Evolutionary conservation across 345 rosid genomes (phyloP).

Genomic region (thale cress (Arabidopsis thaliana)): DNA sequence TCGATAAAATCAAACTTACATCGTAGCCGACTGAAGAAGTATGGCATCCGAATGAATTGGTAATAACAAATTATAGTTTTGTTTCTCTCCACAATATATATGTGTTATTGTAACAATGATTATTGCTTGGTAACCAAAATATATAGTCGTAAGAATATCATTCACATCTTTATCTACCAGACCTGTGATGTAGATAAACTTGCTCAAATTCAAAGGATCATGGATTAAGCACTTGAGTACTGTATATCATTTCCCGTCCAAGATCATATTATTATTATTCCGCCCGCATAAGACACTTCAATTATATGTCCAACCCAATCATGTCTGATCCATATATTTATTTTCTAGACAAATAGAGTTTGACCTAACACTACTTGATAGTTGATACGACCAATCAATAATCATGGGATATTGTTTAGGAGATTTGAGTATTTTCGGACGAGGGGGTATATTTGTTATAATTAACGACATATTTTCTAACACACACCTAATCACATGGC

Average conservation of each 20-base stretch:
- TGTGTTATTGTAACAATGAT: background rate
- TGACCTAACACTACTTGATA: conserved; percentile 29
- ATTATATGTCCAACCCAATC: background rate
- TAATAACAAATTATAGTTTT: background rate
- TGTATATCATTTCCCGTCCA: conserved; percentile 1
- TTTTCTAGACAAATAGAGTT: conserved; percentile 17
- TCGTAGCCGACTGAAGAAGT: too few relatives aligned
- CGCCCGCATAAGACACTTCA: conserved; percentile 9
- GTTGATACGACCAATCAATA: conserved; percentile 25
- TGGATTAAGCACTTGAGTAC: conserved; percentile 1
- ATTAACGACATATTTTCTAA: conserved; percentile 31
- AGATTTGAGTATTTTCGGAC: background rate
- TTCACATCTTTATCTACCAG: background rate
- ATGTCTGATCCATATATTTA: too few relatives aligned
- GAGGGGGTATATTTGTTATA: conserved; percentile 15
- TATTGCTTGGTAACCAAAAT: background rate
- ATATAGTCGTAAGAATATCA: background rate
- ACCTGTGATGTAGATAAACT: conserved; percentile 19
- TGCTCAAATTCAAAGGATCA: conserved; percentile 1
- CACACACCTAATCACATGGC: conserved; percentile 40
- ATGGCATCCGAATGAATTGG: background rate
- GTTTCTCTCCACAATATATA: background rate
- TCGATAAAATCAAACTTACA: too few relatives aligned
- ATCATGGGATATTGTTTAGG: conserved; percentile 23
- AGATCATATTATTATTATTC: conserved; percentile 11